Conservation (phyloP, 2,329 filamentous ascomycete genomes). For the Botrytis squamosa region DNA sequence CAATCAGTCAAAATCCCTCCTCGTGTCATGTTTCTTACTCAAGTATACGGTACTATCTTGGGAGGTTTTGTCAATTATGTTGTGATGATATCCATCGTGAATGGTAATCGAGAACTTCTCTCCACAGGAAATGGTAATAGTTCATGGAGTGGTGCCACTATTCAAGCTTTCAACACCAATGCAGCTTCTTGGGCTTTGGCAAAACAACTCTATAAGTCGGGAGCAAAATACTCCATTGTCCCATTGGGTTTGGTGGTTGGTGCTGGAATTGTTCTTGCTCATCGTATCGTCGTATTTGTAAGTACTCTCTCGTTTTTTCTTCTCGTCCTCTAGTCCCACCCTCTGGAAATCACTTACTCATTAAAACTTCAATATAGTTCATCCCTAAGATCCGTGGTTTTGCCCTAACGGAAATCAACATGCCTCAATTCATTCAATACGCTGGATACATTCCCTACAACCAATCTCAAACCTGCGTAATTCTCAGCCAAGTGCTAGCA, state of each 20-base stretch:
- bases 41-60: conserved; percentile 45
- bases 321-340: too few relatives aligned
- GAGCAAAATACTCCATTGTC: conserved; percentile 47
- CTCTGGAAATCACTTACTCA: neutral
- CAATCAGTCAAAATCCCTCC: conserved; percentile 48
- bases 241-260: conserved; percentile 53
- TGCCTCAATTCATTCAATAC: conserved; percentile 55
- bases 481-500: conserved; percentile 47
- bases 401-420: conserved; percentile 47
- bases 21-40: conserved; percentile 47
- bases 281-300: conserved; percentile 46
- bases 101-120: conserved; percentile 45
- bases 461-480: conserved; percentile 53
- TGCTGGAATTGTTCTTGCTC: conserved; percentile 44
- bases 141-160: conserved; percentile 50
- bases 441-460: conserved; percentile 56
- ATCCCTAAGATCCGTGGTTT: conserved; percentile 48
- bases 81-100: conserved; percentile 48
- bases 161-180: conserved; percentile 49
- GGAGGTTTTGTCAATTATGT: conserved; percentile 48
- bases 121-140: conserved; percentile 44
- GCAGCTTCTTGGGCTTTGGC: conserved; percentile 50
- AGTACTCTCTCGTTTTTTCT: conserved; percentile 23
- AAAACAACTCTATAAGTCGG: conserved; percentile 51
- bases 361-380: conserved; percentile 41